Conservation (phyloP, 2,329 filamentous ascomycete genomes). For the Lomentospora prolificans region DNA sequence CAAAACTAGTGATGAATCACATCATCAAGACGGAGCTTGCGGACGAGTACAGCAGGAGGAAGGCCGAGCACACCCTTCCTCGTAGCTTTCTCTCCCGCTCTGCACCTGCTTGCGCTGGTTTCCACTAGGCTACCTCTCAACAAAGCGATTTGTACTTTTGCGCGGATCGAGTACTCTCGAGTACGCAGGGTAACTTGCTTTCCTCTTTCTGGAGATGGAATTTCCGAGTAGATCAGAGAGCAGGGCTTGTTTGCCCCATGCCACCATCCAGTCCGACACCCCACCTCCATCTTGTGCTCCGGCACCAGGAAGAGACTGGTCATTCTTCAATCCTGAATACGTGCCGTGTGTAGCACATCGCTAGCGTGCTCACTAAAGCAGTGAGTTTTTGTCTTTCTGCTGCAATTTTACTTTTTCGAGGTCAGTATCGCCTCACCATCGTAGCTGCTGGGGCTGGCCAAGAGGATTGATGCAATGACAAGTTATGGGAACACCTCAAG, state of each 20-base stretch:
- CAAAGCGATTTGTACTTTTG: too few relatives aligned
- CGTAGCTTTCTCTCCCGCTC: too few relatives aligned
- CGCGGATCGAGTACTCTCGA: too few relatives aligned
- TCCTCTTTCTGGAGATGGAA: too few relatives aligned
- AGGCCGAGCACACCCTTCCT: too few relatives aligned
- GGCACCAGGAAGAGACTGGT: neutral
- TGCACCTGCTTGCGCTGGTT: too few relatives aligned
- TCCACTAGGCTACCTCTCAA: too few relatives aligned
- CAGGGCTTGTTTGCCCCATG: neutral
- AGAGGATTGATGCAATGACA: neutral
- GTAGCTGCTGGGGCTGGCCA: neutral
- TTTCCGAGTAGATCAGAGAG: too few relatives aligned
- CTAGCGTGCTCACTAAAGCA: neutral
- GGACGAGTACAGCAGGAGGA: too few relatives aligned
- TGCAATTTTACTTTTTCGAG: neutral
- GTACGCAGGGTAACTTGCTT: too few relatives aligned
- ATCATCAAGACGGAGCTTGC: too few relatives aligned
- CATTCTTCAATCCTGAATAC: slow-evolving; percentile 1
- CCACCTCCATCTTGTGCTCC: neutral
- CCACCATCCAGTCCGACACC: neutral
- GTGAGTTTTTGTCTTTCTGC: neutral
- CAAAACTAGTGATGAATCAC: too few relatives aligned
- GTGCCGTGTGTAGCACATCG: neutral
- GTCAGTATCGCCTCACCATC: neutral
- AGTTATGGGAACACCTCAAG: neutral